Conservation (phyloP, 495 filamentous ascomycete genomes). For the Aspergillus funiculosus region DNA sequence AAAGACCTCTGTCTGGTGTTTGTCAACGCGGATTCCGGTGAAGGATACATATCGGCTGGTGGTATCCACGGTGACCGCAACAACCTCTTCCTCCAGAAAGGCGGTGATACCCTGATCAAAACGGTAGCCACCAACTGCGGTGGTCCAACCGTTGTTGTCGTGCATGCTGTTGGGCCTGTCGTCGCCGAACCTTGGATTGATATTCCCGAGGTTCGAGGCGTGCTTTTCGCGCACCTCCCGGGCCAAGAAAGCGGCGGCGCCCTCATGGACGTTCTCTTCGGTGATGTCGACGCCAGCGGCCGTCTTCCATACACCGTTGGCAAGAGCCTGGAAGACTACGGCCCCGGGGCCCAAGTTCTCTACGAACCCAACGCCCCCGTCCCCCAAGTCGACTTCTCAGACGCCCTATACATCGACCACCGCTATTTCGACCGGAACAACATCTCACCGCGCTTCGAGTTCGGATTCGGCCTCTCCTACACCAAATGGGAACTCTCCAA, state of each 20-base stretch:
- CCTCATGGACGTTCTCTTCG: conserved; percentile 77
- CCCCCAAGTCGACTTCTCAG: conserved; percentile 79
- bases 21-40: conserved; percentile 56
- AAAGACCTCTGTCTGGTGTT: conserved; percentile 65
- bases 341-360: conserved; percentile 67
- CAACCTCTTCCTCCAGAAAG: conserved; percentile 70
- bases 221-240: conserved; percentile 81
- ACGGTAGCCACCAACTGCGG: conserved; percentile 67
- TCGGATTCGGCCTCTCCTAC: conserved; percentile 70
- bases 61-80: conserved; percentile 76
- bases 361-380: conserved; percentile 64
- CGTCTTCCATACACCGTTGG: conserved; percentile 88
- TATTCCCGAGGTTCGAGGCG: conserved; percentile 68
- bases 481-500: conserved; percentile 70
- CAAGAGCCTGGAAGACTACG: conserved; percentile 75
- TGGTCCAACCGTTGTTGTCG: conserved; percentile 70
- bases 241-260: conserved; percentile 88
- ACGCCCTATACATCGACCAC: conserved; percentile 86
- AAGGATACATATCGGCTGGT: conserved; percentile 57
- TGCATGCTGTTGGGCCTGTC: conserved; percentile 90
- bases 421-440: conserved; percentile 79
- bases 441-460: conserved; percentile 61
- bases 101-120: conserved; percentile 66
- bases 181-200: conserved; percentile 82
- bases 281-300: conserved; percentile 78